These are phyloP conservation scores for Fusarium penzigii DNA, from an alignment of 2,329 filamentous ascomycete genomes.

Conservation along the genomic window DNA sequence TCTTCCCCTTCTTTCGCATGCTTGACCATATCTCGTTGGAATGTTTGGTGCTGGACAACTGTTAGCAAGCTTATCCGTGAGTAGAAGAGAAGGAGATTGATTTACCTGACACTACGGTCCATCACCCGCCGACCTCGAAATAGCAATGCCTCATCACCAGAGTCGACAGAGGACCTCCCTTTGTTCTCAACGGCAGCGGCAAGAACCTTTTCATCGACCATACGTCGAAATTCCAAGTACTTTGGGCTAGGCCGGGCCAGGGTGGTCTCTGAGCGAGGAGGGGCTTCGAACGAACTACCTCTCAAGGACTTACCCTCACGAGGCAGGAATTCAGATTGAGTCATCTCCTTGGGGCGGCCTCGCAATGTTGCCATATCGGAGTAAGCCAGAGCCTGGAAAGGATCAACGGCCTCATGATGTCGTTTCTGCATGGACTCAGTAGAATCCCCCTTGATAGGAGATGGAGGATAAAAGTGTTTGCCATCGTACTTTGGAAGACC, in stretches of 20 bases:
- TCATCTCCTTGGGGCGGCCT: constrained; percentile 28
- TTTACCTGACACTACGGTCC: constrained; percentile 33
- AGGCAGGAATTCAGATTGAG: constrained; percentile 36
- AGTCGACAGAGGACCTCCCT: constrained; percentile 15
- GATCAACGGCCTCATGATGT: constrained; percentile 2
- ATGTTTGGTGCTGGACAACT: constrained; percentile 38
- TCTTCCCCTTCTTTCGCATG: constrained; percentile 53
- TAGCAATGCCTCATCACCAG: constrained; percentile 38
- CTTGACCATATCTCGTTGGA: constrained; percentile 49
- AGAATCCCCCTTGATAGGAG: constrained; percentile 45
- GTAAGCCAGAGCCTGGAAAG: constrained; percentile 18
- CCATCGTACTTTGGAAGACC: constrained; percentile 66
- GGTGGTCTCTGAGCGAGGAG: constrained; percentile 27
- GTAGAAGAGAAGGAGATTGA: neutral
- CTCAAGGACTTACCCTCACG: constrained; percentile 22
- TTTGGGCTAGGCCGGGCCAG: constrained; percentile 25
- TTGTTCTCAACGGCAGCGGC: constrained; percentile 10
- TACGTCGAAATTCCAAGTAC: constrained; percentile 29
- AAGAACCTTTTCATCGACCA: constrained; percentile 13
- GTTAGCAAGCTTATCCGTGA: constrained; percentile 10
- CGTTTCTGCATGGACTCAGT: neutral
- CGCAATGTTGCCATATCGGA: constrained; percentile 16
- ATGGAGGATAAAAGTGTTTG: constrained; percentile 63
- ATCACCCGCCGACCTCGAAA: constrained; percentile 39
- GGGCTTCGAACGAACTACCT: constrained; percentile 19